phyloP scores from a whole-genome alignment of 2,329 filamentous ascomycete species.

The Botrytis deweyae region DNA sequence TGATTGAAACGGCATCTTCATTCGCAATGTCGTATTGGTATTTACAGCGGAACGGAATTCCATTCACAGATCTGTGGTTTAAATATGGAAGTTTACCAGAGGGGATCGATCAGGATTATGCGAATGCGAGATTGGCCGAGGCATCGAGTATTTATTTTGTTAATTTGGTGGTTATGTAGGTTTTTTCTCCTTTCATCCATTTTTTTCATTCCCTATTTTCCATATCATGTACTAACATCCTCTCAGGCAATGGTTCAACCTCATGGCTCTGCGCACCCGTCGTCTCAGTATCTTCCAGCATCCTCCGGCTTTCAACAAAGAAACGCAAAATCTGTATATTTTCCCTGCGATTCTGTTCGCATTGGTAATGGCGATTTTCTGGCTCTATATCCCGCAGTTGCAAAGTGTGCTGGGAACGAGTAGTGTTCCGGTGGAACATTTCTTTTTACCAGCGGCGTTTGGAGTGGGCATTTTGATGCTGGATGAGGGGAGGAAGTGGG shows the following conservation, averaged over 20 bases:
- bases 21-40: slow-evolving; percentile 68
- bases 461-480: slow-evolving; percentile 61
- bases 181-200: too few relatives aligned
- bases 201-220: accelerated
- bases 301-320: slow-evolving; percentile 61
- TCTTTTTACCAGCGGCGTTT: slow-evolving; percentile 72
- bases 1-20: slow-evolving; percentile 57
- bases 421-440: slow-evolving; percentile 66
- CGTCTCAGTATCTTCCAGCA: slow-evolving; percentile 68
- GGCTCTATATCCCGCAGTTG: slow-evolving; percentile 63
- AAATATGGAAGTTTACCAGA: slow-evolving; percentile 54
- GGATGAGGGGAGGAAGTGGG: slow-evolving; percentile 65
- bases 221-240: background rate
- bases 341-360: slow-evolving; percentile 71
- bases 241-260: slow-evolving; percentile 64
- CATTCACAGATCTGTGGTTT: slow-evolving; percentile 65
- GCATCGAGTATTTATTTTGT: slow-evolving; percentile 66
- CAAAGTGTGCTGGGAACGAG: slow-evolving; percentile 59
- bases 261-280: slow-evolving; percentile 63
- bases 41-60: slow-evolving; percentile 57
- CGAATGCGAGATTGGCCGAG: slow-evolving; percentile 43
- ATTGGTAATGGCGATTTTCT: slow-evolving; percentile 65
- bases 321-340: slow-evolving; percentile 59
- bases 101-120: slow-evolving; percentile 50
- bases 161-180: slow-evolving; percentile 69